Percentiles rank a stretch among this genome's conserved stretches.
Conservation (phyloP, 768 basidiomycete species). For the Boletus edulis region DNA sequence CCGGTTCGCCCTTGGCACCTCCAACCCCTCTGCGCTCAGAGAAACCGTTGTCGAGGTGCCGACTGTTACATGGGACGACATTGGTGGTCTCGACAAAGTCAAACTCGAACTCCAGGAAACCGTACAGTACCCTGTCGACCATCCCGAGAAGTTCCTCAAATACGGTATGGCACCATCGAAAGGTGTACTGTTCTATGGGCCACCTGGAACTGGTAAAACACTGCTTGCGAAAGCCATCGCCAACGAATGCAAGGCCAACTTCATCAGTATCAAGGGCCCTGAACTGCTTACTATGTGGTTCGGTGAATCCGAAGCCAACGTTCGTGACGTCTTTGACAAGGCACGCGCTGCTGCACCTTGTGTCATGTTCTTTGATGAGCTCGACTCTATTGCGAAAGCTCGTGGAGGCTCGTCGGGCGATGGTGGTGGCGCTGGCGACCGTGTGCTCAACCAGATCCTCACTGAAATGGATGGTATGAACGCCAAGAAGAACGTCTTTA, state of each 20-base stretch:
- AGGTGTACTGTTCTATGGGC: constrained; percentile 99
- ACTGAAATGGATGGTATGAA: constrained; percentile 99
- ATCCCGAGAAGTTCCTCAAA: constrained; percentile 99
- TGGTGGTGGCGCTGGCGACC: constrained; percentile 94
- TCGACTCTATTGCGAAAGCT: constrained; percentile 98
- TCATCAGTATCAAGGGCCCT: constrained; percentile 99
- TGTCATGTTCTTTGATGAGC: constrained; percentile 99
- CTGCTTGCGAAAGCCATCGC: constrained; percentile 98
- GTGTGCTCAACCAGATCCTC: constrained; percentile 95
- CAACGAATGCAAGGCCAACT: constrained; percentile 99
- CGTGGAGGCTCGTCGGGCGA: constrained; percentile 85
- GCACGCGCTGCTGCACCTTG: constrained; percentile 98
- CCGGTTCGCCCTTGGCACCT: constrained; percentile 96
- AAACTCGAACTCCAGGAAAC: constrained; percentile 99
- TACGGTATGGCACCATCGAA: constrained; percentile 99
- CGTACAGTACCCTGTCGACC: constrained; percentile 99
- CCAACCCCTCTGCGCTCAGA: constrained; percentile 97
- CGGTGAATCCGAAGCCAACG: constrained; percentile 99
- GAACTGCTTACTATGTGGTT: constrained; percentile 99
- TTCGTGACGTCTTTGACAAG: constrained; percentile 99
- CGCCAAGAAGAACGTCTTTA: constrained; percentile 98
- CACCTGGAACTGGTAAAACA: constrained; percentile 99
- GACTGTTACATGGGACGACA: constrained; percentile 97
- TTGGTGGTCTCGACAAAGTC: constrained; percentile 99
- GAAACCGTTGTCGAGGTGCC: constrained; percentile 99